Base-by-base conservation (phyloP, 306 rosid genomes). In the Delonix regia region DNA sequence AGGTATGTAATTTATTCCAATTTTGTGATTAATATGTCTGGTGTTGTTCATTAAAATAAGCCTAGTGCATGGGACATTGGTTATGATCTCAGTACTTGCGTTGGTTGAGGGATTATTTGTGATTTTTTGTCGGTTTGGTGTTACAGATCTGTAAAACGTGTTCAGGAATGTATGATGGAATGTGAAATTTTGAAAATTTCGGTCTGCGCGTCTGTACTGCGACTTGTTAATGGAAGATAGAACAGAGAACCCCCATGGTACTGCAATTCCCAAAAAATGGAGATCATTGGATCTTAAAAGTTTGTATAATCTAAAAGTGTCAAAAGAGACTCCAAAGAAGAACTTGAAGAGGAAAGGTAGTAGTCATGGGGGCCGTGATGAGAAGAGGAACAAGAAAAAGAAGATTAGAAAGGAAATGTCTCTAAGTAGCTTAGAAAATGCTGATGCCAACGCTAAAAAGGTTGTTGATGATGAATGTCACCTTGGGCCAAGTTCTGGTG, bases 231-330 rank as follows among this genome's bases (percentile, higher is more conserved):
- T 67, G 72, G 99, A 93, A 84, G 88, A 77, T 76, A 86, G 91
- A 81, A 57, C 82, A 87, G 93, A 85, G 78, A 80, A 81, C 71
- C 80, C 90, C 72, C 83, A 86, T 87, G 99, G 86, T 81, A 73
- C 88, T 71, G 85, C 68, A 80, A 83, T 84, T 80, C 90, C 90
- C 24, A 87, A 87, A 78, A 88, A 91, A 82, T 84, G 97, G 30
- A 90, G 92, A 88, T 87, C 98, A 69, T 80, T 96, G 93, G 99
- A 93, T 90, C 79, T 93, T 80, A 91, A 89, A 82, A 90, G 96
- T 87, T 89, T 96, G 67, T 91, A 91, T 80, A 78, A 87, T 71
- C 73, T 90, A 47, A 78, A 85, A 67, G 79, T 79, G 79, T 49
- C 72, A 5, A 83, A 83, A 65, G 88, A 80, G 69, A 76, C 14